Evolutionary conservation across 345 rosid genomes (phyloP).

Genomic region (Aurinia saxatilis): DNA sequence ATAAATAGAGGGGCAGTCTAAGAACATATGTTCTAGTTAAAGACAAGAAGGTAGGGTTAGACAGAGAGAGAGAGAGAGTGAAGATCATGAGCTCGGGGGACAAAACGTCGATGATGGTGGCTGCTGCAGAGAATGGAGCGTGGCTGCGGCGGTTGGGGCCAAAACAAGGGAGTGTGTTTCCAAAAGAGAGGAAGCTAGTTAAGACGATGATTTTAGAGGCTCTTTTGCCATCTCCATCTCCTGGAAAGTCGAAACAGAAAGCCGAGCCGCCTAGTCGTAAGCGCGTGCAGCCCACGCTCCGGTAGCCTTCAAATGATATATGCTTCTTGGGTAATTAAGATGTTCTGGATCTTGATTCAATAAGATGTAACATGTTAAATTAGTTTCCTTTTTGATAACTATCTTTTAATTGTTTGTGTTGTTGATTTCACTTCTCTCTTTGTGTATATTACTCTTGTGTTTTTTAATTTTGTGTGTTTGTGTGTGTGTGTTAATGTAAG

Average conservation of each 20-base stretch:
- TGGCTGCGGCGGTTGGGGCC: slow-evolving; percentile 5
- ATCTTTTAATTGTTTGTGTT: too few relatives aligned
- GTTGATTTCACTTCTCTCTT: too few relatives aligned
- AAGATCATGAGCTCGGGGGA: background rate
- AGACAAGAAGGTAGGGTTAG: background rate
- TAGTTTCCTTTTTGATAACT: too few relatives aligned
- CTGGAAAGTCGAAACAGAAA: background rate
- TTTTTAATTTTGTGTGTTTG: background rate
- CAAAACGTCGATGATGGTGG: background rate
- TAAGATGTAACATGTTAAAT: background rate
- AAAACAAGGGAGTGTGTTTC: slow-evolving; percentile 34
- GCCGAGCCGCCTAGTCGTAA: background rate
- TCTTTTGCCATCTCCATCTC: slow-evolving; percentile 2
- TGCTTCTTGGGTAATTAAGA: background rate
- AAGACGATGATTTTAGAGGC: slow-evolving; percentile 34
- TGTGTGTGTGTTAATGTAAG: background rate
- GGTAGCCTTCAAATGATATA: background rate
- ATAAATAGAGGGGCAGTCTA: slow-evolving; percentile 2
- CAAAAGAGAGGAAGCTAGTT: slow-evolving; percentile 34
- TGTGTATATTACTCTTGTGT: background rate
- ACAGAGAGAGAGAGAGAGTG: background rate
- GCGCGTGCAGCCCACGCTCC: slow-evolving; percentile 14
- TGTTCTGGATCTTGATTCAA: background rate
- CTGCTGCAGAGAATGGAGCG: slow-evolving; percentile 4
- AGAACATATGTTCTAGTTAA: background rate